A percentile compares a stretch with the other conserved stretches of the same genome.
These are phyloP conservation scores for Sclerotinia sclerotiorum DNA, from an alignment of 2,329 filamentous ascomycete species.

Conservation along the genomic window DNA sequence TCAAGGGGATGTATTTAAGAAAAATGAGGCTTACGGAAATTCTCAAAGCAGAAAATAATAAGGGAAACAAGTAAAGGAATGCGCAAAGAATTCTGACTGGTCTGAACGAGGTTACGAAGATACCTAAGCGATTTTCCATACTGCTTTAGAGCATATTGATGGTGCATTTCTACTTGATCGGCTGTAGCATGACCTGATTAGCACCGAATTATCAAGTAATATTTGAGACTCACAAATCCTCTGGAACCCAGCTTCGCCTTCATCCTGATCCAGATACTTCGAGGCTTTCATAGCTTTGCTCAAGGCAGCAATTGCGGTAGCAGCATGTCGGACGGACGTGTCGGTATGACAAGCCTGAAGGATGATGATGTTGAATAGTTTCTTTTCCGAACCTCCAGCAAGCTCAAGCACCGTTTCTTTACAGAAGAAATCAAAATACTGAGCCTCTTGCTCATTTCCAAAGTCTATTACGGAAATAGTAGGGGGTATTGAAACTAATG, in stretches of 20 bases:
- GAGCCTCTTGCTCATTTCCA: constrained; percentile 27
- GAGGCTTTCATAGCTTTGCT: constrained; percentile 26
- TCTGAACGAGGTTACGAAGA: constrained; percentile 22
- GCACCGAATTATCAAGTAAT: background rate
- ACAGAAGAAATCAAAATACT: constrained; percentile 32
- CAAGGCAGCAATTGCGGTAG: constrained; percentile 30
- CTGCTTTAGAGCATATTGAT: constrained; percentile 27
- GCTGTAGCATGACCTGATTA: constrained; percentile 3
- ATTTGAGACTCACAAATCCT: constrained; percentile 12
- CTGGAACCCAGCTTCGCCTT: constrained; percentile 13
- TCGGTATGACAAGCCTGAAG: constrained; percentile 29
- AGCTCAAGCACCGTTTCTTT: constrained; percentile 28
- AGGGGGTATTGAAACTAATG: background rate
- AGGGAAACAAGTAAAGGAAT: constrained; percentile 32
- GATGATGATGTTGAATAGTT: constrained; percentile 29
- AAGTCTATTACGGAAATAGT: constrained; percentile 24
- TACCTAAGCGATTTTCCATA: constrained; percentile 31
- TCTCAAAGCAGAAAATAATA: constrained; percentile 34
- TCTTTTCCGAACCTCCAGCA: constrained; percentile 26
- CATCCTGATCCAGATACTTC: background rate
- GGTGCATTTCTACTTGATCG: constrained; percentile 25
- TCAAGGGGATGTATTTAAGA: background rate
- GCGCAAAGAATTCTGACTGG: constrained; percentile 27
- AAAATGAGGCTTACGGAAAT: constrained; percentile 19
- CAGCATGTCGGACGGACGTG: constrained; percentile 26